A percentile compares a stretch with the other conserved stretches of the same genome.
Evolutionary conservation across 2,329 filamentous ascomycete genomes (phyloP).

Genomic region (Trichoderma sp.): DNA sequence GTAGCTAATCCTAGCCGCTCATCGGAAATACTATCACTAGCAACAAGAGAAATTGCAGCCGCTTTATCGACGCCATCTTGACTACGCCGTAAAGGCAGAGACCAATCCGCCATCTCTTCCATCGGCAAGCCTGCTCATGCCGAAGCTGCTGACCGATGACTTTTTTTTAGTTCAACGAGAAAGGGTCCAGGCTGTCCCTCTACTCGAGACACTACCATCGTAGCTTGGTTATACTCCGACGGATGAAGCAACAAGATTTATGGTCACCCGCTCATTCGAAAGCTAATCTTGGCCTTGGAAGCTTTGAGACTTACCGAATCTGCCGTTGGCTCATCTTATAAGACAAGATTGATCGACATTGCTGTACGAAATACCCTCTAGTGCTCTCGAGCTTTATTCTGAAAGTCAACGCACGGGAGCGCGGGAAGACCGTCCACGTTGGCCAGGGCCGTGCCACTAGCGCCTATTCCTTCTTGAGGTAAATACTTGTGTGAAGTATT

Average conservation of each 20-base stretch:
- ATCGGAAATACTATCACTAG: neutral
- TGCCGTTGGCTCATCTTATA: neutral
- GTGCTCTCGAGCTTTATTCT: neutral
- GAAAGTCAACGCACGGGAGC: conserved; percentile 22
- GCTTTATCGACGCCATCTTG: neutral
- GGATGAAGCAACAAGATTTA: neutral
- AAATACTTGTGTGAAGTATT: conserved; percentile 1
- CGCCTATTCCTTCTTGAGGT: neutral
- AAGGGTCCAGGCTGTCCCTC: neutral
- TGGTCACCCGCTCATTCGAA: neutral
- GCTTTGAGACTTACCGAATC: neutral
- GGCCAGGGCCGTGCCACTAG: conserved; percentile 12
- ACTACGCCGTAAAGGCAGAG: neutral
- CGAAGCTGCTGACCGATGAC: neutral
- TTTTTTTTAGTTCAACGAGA: neutral
- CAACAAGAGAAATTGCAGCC: neutral
- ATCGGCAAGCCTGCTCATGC: neutral
- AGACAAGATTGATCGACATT: neutral
- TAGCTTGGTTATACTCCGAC: neutral
- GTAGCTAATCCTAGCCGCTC: conserved; percentile 5
- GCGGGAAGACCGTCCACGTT: conserved; percentile 23
- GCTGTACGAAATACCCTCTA: neutral
- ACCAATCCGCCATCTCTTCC: neutral
- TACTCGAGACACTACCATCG: conserved; percentile 26
- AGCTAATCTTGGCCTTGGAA: neutral